phyloP scores from a whole-genome alignment of 2,329 filamentous ascomycete species.

The Davidsoniella virescens region DNA sequence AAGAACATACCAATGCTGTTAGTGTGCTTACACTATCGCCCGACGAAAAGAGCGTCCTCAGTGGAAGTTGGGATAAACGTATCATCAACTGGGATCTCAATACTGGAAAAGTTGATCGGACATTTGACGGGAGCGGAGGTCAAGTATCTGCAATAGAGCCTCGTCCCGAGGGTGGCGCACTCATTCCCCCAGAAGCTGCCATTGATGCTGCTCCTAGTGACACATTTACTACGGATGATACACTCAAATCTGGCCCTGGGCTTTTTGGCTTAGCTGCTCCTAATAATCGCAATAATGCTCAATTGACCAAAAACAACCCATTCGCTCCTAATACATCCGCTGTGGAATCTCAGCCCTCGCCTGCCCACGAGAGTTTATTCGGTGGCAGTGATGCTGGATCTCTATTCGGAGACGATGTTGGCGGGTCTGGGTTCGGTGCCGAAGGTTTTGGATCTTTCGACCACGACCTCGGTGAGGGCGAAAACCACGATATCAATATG shows the following conservation, averaged over 20 bases:
- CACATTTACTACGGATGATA: conserved; percentile 59
- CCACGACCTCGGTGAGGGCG: conserved; percentile 45
- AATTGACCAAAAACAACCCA: conserved; percentile 3
- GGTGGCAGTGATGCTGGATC: conserved; percentile 65
- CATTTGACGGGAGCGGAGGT: conserved; percentile 59
- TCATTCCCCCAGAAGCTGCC: conserved; percentile 54
- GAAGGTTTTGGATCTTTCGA: conserved; percentile 40
- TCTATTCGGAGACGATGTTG: conserved; percentile 63
- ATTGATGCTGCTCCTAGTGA: conserved; percentile 28
- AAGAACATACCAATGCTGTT: conserved; percentile 78
- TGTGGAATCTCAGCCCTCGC: conserved; percentile 40
- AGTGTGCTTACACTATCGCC: conserved; percentile 68
- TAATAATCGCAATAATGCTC: conserved; percentile 2
- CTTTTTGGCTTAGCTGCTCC: conserved; percentile 20
- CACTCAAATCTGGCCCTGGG: not conserved
- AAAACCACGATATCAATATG: conserved; percentile 25
- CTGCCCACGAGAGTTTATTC: conserved; percentile 66
- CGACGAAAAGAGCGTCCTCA: conserved; percentile 76
- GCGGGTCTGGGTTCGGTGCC: conserved; percentile 27
- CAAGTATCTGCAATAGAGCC: conserved; percentile 84
- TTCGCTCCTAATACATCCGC: conserved; percentile 14
- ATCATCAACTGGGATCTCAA: conserved; percentile 93
- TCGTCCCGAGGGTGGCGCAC: conserved; percentile 57
- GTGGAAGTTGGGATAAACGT: conserved; percentile 91
- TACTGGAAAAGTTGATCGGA: conserved; percentile 58